Base-by-base conservation (phyloP, 2,329 filamentous ascomycete genomes). In the Venturia effusa region DNA sequence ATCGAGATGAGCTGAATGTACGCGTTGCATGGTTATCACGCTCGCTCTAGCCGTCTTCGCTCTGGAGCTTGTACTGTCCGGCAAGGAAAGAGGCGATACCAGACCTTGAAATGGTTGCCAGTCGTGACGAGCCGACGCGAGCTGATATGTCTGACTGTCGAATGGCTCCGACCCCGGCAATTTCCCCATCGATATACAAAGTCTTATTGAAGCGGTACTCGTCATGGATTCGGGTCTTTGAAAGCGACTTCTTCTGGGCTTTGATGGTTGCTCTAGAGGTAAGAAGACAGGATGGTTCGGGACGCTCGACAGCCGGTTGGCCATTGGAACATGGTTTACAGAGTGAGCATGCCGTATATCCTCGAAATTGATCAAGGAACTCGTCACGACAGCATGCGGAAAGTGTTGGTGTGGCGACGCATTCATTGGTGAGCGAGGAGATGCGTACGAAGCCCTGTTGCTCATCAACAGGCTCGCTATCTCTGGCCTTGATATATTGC, bases 151-250 rank as follows among this genome's bases (percentile, higher is more conserved):
- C 22, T 45, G 15, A 45, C 17, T 22, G 43, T 62, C 61, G 41
- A 63, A 63, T 39, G 45, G 45, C 24, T 63, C 61, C 24, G 61
- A 63, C 13, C 61, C 61, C 7, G 61, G 61, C 24, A 59, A 13
- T 10, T 43, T 17, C n/a, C 45, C 61, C 27, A 59, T 30, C 22
- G 45, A 55, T 19, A 63, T 19, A 4, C 37, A 32, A 30, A 5
- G 3, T 8, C 48, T 45, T 27, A 40, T 41, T 45, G 61, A 22
- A 40, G 4, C 32, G 45, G 61, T 57, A n/a, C 45, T 63, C 15
- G 48, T 48, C 11, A 63, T 59, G 4, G 48, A 63, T 17, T 19
- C 39, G 6, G 59, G 59, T 27, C 59, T 39, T 43, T 15, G 22
- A 19, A 15, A 40, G 30, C 34, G 6, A n/a, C 19, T 32, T 24